Evolutionary conservation across 805 yeast species (phyloP), one percentile per base, ranked within the genome.

Genomic region (Naumovozyma baii): DNA sequence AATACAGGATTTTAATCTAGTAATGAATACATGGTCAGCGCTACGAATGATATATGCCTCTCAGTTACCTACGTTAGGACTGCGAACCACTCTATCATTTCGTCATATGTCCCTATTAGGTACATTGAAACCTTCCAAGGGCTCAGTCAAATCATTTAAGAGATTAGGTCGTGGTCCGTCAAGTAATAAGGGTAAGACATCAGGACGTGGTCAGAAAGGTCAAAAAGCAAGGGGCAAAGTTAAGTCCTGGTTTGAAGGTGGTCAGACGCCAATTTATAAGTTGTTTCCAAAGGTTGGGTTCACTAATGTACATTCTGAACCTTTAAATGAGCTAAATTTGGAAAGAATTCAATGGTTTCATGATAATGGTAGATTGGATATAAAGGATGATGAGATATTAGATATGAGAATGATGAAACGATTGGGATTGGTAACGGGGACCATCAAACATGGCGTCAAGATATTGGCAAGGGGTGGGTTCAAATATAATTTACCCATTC

Each of bases 181-280:
- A 32, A 81, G 94, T 29, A 86, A 87, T 16, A 70, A 74, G 49
- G 98, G 98, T 68, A 88, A 90, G 64, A 92, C 97, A 3, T 78
- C 96, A 5, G 95, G 95, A 36, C 74, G 97, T 62, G 98, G 98
- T 70, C 95, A 85, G 56, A 92, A 92, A 67, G 98, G 98, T 76
- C 97, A 90, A 62, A 90, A 90, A 67, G 96, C 97, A 9, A 77
- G 97, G 65, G 83, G 90, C 30, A 75, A 80, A 32, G 90, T 90
- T 22, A 90, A 87, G 41, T 76, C 82, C 43, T 85, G 94, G 90
- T 86, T 90, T 59, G 98, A 92, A 69, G 98, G 98, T 76, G 97
- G 98, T 60, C 98, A 92, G 61, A 92, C 97, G 2, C 97, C 96
- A 18, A 77, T 81, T 57, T 77, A 78, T 62, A 74, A 83, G 62